Base-by-base conservation (phyloP, 2,329 filamentous ascomycete species). In the Penicillium sp. region DNA sequence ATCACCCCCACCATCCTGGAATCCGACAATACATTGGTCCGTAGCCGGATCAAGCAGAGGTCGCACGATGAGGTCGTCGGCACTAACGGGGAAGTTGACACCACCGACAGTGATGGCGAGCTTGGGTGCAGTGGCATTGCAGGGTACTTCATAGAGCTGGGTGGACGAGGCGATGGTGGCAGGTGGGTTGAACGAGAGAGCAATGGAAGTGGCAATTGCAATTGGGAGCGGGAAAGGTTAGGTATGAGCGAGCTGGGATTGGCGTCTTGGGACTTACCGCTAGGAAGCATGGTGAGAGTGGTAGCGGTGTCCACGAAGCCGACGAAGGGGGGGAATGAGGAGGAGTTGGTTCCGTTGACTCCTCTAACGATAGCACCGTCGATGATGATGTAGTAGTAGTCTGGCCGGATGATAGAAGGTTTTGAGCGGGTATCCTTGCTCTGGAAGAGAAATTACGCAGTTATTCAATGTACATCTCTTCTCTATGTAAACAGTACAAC, bases 371-470 rank as follows among this genome's bases (percentile, higher is more conserved):
- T 28, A 26, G 44, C 24, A 26, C 44, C 44, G 13, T 47, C 44
- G 44, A 47, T 47, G 22, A 26, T 47, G 44, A 47, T 47, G 44
- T 47, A 26, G 22, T 47, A 47, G 22, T 26, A 47, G 22, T 47
- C 44, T 1, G 22, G 12, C 3, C 22, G 22, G 22, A 17, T 17
- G 22, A 47, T 47, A 2, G 44, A 26, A 26, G 44, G 44, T 22
- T 26, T 26, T 26, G 44, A 26, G 22, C 22, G 22, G 12, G 44
- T 47, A 26, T 17, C 44, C 24, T 47, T 26, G 24, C 24, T 47
- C 44, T 47, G 22, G 6, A 17, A 26, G 0, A 47, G 1, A 26
- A 15, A 15, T 47, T 24, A 2, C 13, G 22, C n/a, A 26, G 22
- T 47, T 47, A 26, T 22, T 13, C 44, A 24, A 15, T 44, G 42